Evolutionary conservation across 1,284 basidiomycete species (phyloP).

Genomic region (Rhodofomes roseus): DNA sequence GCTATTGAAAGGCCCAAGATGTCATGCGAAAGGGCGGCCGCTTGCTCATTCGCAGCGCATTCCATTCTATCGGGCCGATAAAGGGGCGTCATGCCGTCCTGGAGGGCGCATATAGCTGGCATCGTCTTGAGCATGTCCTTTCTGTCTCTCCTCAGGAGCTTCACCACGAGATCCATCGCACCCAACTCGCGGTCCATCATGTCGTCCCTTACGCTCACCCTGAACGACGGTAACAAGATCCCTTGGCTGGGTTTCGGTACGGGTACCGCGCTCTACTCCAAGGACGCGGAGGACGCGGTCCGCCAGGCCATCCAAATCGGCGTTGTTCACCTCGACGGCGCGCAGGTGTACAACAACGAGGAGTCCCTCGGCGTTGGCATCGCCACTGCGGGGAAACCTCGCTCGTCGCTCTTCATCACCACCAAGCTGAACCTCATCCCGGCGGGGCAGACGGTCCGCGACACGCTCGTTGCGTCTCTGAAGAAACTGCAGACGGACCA

Average conservation of each 20-base stretch:
- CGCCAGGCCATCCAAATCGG: constrained; percentile 54
- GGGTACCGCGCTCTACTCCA: constrained; percentile 53
- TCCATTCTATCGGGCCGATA: not conserved
- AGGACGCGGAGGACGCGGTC: constrained; percentile 50
- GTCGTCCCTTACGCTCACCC: constrained; percentile 39
- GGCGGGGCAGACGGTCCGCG: constrained; percentile 45
- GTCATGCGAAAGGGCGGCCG: not conserved
- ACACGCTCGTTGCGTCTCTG: constrained; percentile 50
- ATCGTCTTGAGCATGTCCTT: constrained; percentile 12
- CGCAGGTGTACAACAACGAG: constrained; percentile 67
- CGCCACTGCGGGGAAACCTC: constrained; percentile 47
- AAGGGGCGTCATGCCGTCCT: constrained; percentile 7
- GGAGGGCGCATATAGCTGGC: constrained; percentile 7
- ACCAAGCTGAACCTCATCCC: constrained; percentile 51
- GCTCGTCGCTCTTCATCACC: constrained; percentile 59
- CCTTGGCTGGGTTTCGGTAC: constrained; percentile 72
- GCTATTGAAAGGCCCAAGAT: too few relatives aligned
- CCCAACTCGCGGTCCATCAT: constrained; percentile 20
- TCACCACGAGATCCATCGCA: constrained; percentile 12
- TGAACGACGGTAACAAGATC: constrained; percentile 56
- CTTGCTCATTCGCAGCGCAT: not conserved
- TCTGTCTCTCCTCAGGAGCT: constrained; percentile 16
- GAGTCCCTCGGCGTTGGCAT: constrained; percentile 50
- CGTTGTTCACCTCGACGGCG: constrained; percentile 70
- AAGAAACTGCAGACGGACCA: constrained; percentile 61